Evolutionary conservation across 108 stramenopile genomes (phyloP), one percentile per base, ranked within the genome.

Genomic region (Skeletonema tropicum): DNA sequence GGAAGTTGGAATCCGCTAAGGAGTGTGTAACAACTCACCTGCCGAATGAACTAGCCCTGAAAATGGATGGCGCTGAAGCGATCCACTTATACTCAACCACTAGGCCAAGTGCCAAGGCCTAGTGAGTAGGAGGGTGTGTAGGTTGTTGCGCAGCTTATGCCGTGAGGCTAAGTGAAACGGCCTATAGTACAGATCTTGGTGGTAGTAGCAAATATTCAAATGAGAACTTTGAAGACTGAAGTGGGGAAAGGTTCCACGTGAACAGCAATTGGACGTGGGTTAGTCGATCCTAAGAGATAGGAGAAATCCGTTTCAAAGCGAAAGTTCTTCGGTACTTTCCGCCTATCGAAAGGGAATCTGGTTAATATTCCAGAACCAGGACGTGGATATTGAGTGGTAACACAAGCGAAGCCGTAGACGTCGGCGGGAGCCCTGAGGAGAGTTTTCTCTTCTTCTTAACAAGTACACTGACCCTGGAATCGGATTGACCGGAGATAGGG

Each of bases 101-200:
- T 66, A 74, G 68, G 73, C 73, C 86, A 86, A 88, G 83, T 90
- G 82, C 85, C 82, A 84, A 60, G 86, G 59, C 80, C 64, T 74
- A 68, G 85, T 93, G 95, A 96, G 95, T 96, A 94, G 93, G 92
- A 91, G 92, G 90, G 95, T 90, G 89, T 90, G 92, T 90, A 82
- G 95, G 84, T 94, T 82, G 89, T 85, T 81, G 89, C 75, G 93
- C 86, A 94, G 88, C 87, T 85, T 78, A 80, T 83, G 90, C 86
- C 92, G 94, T 84, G 91, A 94, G 92, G 86, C 89, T 73, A 90
- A 88, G 89, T 94, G 93, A 92, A 97, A 88, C 92, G 79, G 86
- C 85, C 96, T 74, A 92, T 88, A 88, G 90, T 91, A 93, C 95
- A 96, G 95, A 96, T 96, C 95, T 93, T 96, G 95, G 95, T 96